A percentile compares a stretch with the other conserved stretches of the same genome.
phyloP scores from a whole-genome alignment of 768 basidiomycete genomes.

The Tulasnella sp. region DNA sequence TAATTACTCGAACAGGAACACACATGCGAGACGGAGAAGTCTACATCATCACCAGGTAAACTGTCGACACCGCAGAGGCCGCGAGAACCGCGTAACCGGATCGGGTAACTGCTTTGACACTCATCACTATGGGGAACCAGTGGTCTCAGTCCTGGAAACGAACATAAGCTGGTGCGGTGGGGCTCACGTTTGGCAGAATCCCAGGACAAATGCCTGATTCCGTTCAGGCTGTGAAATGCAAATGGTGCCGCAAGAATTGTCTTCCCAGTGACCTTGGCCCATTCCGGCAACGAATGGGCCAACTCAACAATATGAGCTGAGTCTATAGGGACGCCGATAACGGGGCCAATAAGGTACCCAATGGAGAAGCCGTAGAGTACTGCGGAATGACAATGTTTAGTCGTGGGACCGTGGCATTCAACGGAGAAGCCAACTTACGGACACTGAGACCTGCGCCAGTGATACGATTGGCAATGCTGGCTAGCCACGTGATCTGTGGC shows the following conservation, averaged over 20 bases:
- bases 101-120: constrained; percentile 66
- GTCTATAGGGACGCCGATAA: constrained; percentile 51
- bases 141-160: constrained; percentile 5
- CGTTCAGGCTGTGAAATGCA: constrained; percentile 84
- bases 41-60: constrained; percentile 51
- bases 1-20: constrained; percentile 15
- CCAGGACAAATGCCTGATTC: constrained; percentile 83
- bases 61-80: constrained; percentile 63
- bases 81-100: constrained; percentile 80
- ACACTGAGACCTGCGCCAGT: constrained; percentile 73
- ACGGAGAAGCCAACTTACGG: constrained; percentile 33
- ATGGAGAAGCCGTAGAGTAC: constrained; percentile 84
- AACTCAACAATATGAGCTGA: constrained; percentile 66
- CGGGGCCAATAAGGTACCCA: constrained; percentile 74
- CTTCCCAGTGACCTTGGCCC: constrained; percentile 68
- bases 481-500: constrained; percentile 83
- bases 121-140: constrained; percentile 45
- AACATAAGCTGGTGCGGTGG: neutral
- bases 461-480: constrained; percentile 77
- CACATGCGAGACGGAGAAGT: neutral
- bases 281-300: constrained; percentile 60
- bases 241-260: constrained; percentile 75
- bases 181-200: constrained; percentile 78
- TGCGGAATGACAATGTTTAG: constrained; percentile 25
- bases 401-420: no score